phyloP scores from a whole-genome alignment of 2,329 filamentous ascomycete genomes.

The Xylariaceae sp. region DNA sequence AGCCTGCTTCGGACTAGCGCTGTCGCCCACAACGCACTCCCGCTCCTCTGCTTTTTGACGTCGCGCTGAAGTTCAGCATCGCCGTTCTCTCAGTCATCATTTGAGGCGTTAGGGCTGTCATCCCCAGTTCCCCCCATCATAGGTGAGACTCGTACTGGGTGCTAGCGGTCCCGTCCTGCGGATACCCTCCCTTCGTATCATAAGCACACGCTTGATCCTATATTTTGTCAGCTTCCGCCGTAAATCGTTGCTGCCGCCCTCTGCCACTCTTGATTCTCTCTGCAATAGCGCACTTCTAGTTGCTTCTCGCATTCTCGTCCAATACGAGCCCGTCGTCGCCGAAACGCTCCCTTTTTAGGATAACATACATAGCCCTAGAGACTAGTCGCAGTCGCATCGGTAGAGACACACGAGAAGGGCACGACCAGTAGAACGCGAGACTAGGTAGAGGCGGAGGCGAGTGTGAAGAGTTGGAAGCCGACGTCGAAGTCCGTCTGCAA shows the following conservation, averaged over 20 bases:
- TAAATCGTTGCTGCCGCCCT: constrained; percentile 14
- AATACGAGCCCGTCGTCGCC: constrained; percentile 11
- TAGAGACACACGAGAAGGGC: constrained; percentile 5
- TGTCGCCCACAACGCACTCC: constrained; percentile 11
- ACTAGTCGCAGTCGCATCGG: constrained; percentile 9
- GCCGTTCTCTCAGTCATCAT: constrained; percentile 16
- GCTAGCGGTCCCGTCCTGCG: constrained; percentile 11
- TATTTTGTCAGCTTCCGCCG: constrained; percentile 3
- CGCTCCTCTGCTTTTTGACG: constrained; percentile 28
- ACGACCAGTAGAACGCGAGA: constrained; percentile 13
- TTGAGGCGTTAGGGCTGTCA: constrained; percentile 14
- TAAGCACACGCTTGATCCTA: background rate
- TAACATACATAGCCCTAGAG: constrained; percentile 16
- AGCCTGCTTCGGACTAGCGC: constrained; percentile 22
- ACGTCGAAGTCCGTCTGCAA: constrained; percentile 40
- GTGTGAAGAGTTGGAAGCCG: constrained; percentile 8
- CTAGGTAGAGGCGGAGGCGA: constrained; percentile 16
- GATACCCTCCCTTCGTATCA: constrained; percentile 12
- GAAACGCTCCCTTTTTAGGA: constrained; percentile 18
- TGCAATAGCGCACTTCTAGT: constrained; percentile 6
- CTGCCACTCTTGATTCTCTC: constrained; percentile 11
- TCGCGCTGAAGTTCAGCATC: constrained; percentile 26
- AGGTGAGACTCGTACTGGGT: constrained; percentile 20
- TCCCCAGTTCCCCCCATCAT: constrained; percentile 6
- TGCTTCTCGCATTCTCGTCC: constrained; percentile 5